These are phyloP conservation scores for Aspergillus sp. DNA, from an alignment of 2,329 filamentous ascomycete genomes.

Conservation along the genomic window DNA sequence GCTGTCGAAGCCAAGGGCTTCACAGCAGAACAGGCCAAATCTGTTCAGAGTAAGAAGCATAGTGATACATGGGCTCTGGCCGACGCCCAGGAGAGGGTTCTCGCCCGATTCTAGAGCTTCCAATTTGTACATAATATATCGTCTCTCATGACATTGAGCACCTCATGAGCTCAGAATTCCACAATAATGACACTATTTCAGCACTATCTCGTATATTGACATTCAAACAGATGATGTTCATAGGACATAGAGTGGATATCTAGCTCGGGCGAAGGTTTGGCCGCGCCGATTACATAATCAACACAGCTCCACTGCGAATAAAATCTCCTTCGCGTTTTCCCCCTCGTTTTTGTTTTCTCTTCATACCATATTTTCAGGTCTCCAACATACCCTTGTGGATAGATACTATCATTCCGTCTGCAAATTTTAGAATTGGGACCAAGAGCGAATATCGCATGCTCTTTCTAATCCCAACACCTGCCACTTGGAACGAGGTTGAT, in stretches of 20 bases:
- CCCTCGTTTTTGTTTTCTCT: conserved; percentile 15
- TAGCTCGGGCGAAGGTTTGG: background rate
- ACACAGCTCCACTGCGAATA: conserved; percentile 6
- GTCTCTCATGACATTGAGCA: background rate
- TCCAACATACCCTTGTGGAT: conserved; percentile 43
- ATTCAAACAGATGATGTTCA: background rate
- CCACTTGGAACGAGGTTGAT: conserved; percentile 18
- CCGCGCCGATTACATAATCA: conserved; percentile 9
- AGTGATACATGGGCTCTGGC: conserved; percentile 71
- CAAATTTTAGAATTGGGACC: conserved; percentile 41
- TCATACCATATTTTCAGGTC: conserved; percentile 33
- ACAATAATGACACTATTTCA: too few relatives aligned
- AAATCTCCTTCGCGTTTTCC: conserved; percentile 13
- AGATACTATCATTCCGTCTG: conserved; percentile 28
- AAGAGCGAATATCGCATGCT: conserved; percentile 34
- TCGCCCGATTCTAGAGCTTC: conserved; percentile 55
- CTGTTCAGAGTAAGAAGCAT: conserved; percentile 65
- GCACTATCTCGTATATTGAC: background rate
- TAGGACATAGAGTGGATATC: background rate
- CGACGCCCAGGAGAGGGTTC: conserved; percentile 69
- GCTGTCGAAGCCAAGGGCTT: conserved; percentile 86
- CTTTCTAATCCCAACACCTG: conserved; percentile 40
- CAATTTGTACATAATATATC: background rate
- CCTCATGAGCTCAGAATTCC: background rate
- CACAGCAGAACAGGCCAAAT: conserved; percentile 67